Conservation (phyloP, 2,329 filamentous ascomycete genomes). For the Penicillium sp. region DNA sequence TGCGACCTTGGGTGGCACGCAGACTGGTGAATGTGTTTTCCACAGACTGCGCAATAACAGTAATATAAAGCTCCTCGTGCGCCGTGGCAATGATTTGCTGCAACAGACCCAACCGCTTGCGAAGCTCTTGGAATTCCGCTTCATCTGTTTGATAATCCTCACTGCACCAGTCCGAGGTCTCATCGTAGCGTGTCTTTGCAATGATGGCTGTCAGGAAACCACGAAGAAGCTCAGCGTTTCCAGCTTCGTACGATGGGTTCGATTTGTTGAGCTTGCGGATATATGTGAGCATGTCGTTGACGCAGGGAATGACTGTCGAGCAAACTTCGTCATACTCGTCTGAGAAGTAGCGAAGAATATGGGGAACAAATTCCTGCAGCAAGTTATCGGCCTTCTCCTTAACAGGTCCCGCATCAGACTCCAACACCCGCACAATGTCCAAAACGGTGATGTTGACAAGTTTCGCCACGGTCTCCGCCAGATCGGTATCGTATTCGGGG, state of each 20-base stretch:
- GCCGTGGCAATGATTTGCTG: constrained; percentile 92
- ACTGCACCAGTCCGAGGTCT: constrained; percentile 89
- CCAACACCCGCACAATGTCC: constrained; percentile 85
- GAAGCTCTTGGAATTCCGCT: constrained; percentile 93
- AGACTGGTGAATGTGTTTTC: constrained; percentile 82
- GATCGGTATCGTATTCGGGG: constrained; percentile 88
- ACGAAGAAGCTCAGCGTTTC: constrained; percentile 80
- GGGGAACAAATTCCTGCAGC: constrained; percentile 77
- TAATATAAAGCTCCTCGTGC: constrained; percentile 84
- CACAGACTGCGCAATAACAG: constrained; percentile 86
- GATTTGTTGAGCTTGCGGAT: constrained; percentile 76
- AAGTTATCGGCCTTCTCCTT: constrained; percentile 78
- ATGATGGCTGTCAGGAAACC: constrained; percentile 86
- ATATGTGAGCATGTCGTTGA: constrained; percentile 90
- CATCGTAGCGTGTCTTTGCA: constrained; percentile 95
- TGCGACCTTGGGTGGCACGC: constrained; percentile 70
- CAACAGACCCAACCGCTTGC: constrained; percentile 84
- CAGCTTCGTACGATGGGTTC: constrained; percentile 66
- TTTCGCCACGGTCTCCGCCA: constrained; percentile 93
- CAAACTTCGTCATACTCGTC: constrained; percentile 99
- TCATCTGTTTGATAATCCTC: constrained; percentile 96
- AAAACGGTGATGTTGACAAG: constrained; percentile 87
- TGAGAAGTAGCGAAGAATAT: constrained; percentile 90
- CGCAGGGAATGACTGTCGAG: constrained; percentile 89
- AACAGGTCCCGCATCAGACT: constrained; percentile 65